phyloP scores from a whole-genome alignment of 192 early-diverging fungal genomes.

The Linnemannia hyalina region DNA sequence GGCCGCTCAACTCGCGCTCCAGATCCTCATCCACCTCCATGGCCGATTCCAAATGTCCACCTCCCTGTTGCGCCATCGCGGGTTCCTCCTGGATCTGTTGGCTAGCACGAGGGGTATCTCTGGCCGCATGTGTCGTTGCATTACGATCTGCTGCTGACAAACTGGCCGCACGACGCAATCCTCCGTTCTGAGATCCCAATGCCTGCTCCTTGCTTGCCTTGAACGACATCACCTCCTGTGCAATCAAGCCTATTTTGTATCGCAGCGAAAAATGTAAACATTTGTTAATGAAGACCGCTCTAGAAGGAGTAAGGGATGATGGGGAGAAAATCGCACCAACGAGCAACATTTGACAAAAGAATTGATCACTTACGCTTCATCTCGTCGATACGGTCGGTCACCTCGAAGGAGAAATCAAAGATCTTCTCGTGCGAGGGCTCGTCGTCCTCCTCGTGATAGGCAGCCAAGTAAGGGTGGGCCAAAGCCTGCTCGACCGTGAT shows the following conservation, averaged over 20 bases:
- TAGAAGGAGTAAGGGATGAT: neutral
- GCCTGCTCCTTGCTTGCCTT: slow-evolving; percentile 75
- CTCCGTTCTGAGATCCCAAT: slow-evolving; percentile 38
- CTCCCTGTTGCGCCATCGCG: slow-evolving; percentile 52
- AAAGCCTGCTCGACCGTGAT: slow-evolving; percentile 95
- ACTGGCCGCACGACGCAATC: slow-evolving; percentile 44
- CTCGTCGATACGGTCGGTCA: slow-evolving; percentile 78
- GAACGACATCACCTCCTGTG: slow-evolving; percentile 84
- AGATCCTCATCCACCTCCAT: slow-evolving; percentile 70
- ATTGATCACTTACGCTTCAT: slow-evolving; percentile 73
- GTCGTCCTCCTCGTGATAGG: slow-evolving; percentile 92
- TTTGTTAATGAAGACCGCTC: neutral
- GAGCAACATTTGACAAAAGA: neutral
- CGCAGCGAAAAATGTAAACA: neutral
- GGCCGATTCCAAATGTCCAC: slow-evolving; percentile 31
- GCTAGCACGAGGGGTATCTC: slow-evolving; percentile 58
- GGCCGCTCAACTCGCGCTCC: slow-evolving; percentile 66
- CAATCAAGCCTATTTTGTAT: slow-evolving; percentile 75
- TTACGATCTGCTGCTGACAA: slow-evolving; percentile 64
- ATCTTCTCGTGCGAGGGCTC: slow-evolving; percentile 79
- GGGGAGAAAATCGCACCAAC: neutral
- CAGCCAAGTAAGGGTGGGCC: slow-evolving; percentile 91
- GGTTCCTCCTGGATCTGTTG: slow-evolving; percentile 60
- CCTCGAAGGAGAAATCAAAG: slow-evolving; percentile 92
- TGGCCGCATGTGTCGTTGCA: slow-evolving; percentile 48